Evolutionary conservation across 1,139 yeast species (phyloP).

Genomic region (Candida sanyaensis): DNA sequence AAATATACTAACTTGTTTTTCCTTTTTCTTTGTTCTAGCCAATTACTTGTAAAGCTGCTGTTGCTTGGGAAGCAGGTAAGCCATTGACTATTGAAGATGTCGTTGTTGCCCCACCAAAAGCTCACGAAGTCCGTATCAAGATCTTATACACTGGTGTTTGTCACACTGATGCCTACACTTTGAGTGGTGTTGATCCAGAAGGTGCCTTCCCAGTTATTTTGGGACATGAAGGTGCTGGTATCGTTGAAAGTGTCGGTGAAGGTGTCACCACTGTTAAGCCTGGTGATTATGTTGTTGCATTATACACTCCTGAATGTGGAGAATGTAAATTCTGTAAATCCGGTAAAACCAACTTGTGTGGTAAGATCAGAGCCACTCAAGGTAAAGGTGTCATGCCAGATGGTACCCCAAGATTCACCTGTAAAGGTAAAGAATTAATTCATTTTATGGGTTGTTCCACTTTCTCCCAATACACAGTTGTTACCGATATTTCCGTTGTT

Average conservation of each 20-base stretch:
- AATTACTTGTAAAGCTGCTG: conserved; percentile 92
- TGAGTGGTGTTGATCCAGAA: conserved; percentile 94
- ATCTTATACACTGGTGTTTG: conserved; percentile 90
- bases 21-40: conserved; percentile 37
- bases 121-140: conserved; percentile 95
- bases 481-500: conserved; percentile 96
- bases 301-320: conserved; percentile 95
- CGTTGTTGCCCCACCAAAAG: conserved; percentile 90
- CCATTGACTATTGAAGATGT: conserved; percentile 85
- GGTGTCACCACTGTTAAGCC: conserved; percentile 83
- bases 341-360: conserved; percentile 95
- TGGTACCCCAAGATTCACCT: conserved; percentile 85
- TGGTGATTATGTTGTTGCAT: conserved; percentile 89
- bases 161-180: conserved; percentile 97
- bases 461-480: conserved; percentile 95
- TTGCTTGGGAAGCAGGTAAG: conserved; percentile 94
- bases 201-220: conserved; percentile 91
- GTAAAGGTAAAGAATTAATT: conserved; percentile 77
- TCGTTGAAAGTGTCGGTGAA: conserved; percentile 90
- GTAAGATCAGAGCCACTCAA: conserved; percentile 71
- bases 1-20: conserved; percentile 11
- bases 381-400: conserved; percentile 61
- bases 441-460: conserved; percentile 99
- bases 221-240: conserved; percentile 98
- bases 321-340: conserved; percentile 94